Conservation (phyloP, 345 rosid species). For the Dovyalis caffra region DNA sequence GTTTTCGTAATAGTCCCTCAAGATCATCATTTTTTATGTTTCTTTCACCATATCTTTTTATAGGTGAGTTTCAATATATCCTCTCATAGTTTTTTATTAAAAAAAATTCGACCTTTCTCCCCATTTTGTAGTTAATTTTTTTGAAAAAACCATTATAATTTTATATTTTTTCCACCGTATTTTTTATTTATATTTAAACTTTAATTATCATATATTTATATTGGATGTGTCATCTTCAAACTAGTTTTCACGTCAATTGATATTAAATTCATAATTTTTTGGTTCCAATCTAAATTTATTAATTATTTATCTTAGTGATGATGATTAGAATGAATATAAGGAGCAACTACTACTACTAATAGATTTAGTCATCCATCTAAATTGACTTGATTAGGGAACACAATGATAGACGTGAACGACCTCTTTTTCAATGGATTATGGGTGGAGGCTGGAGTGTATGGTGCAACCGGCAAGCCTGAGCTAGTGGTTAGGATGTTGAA, state of each 20-base stretch:
- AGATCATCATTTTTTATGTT: no score
- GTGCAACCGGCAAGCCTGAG: neutral
- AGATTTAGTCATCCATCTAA: neutral
- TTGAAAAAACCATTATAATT: no score
- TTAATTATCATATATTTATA: neutral
- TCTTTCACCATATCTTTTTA: no score
- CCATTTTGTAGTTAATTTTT: no score
- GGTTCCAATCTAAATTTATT: no score
- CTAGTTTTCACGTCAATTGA: no score
- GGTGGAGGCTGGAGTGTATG: neutral
- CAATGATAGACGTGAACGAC: neutral
- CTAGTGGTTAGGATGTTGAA: constrained; percentile 6
- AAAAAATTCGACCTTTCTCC: no score
- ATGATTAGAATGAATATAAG: neutral
- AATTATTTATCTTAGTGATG: neutral
- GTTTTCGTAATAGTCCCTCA: no score
- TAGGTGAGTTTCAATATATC: no score
- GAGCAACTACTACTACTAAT: neutral
- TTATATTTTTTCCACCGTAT: no score
- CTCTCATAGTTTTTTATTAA: no score
- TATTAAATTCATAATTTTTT: neutral
- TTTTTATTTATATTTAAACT: neutral
- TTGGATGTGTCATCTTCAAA: no score
- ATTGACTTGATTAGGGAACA: neutral
- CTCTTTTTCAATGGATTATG: neutral